These are phyloP conservation scores for Grigorovia transvaalensis DNA, from an alignment of 805 yeast genomes.

Conservation along the genomic window DNA sequence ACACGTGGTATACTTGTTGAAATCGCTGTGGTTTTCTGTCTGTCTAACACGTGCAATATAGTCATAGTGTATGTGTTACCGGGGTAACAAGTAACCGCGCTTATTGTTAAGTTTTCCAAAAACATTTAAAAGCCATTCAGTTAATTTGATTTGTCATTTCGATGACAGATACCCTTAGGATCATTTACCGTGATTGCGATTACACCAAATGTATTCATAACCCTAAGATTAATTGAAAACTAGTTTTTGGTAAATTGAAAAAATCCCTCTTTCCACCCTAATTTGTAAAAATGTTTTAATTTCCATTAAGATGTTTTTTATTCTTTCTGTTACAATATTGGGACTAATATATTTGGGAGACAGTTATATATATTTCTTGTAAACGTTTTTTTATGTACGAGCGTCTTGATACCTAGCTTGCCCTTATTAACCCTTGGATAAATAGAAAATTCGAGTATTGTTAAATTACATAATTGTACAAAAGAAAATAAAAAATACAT, in stretches of 20 bases:
- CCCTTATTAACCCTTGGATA: background rate
- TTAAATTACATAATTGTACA: background rate
- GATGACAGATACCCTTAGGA: slow-evolving; percentile 11
- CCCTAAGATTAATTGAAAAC: slow-evolving; percentile 27
- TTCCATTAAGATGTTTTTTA: slow-evolving; percentile 2
- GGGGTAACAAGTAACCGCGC: background rate
- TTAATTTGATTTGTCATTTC: slow-evolving; percentile 4
- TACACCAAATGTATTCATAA: slow-evolving; percentile 20
- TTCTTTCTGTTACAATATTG: slow-evolving; percentile 17
- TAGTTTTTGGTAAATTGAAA: slow-evolving; percentile 27
- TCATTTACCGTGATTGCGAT: slow-evolving; percentile 27
- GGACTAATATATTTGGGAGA: slow-evolving; percentile 28
- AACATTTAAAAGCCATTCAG: slow-evolving; percentile 24
- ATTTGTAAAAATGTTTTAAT: slow-evolving; percentile 12
- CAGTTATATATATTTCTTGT: slow-evolving; percentile 4
- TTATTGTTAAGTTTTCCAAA: slow-evolving; percentile 10
- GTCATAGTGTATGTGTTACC: background rate
- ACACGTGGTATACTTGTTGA: background rate
- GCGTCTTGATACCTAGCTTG: background rate
- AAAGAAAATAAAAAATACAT: background rate
- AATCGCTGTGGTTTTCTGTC: background rate
- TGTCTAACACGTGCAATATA: background rate
- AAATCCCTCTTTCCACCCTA: slow-evolving; percentile 30
- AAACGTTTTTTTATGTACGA: background rate
- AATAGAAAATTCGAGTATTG: background rate